Percentiles rank a stretch among this genome's conserved stretches.
These are phyloP conservation scores for Yarrowia phangngaensis DNA, from an alignment of 805 yeast genomes.

Conservation along the genomic window DNA sequence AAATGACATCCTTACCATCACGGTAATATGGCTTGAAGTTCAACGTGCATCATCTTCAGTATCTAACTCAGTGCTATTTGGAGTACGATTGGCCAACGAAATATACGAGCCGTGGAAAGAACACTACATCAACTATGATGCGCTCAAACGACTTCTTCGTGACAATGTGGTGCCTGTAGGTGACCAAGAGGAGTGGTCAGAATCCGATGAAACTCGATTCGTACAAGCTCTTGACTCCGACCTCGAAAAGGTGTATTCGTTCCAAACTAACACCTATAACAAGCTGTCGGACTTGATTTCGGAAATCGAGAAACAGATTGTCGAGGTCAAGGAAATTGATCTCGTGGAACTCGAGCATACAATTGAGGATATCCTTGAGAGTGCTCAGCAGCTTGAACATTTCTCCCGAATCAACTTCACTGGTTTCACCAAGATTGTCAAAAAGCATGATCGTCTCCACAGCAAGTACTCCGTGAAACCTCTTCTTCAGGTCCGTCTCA, in stretches of 20 bases:
- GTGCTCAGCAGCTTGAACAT: constrained; percentile 81
- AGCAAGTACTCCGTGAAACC: constrained; percentile 87
- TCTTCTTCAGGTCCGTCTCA: constrained; percentile 78
- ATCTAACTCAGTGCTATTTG: constrained; percentile 87
- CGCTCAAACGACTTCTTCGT: constrained; percentile 75
- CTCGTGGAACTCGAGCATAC: constrained; percentile 58
- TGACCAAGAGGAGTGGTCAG: constrained; percentile 61
- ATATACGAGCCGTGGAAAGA: constrained; percentile 86
- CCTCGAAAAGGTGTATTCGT: constrained; percentile 87
- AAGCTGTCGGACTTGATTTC: constrained; percentile 62
- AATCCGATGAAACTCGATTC: constrained; percentile 77
- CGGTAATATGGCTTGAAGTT: no score
- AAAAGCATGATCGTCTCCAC: constrained; percentile 92
- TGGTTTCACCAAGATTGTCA: constrained; percentile 89
- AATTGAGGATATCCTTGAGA: constrained; percentile 67
- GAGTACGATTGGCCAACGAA: constrained; percentile 75
- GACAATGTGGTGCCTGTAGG: constrained; percentile 42
- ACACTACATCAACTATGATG: constrained; percentile 87
- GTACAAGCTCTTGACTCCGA: constrained; percentile 73
- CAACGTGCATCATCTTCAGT: no score
- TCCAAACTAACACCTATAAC: constrained; percentile 68
- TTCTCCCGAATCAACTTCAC: constrained; percentile 91
- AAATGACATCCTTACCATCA: no score
- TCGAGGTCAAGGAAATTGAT: constrained; percentile 43
- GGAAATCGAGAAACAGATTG: constrained; percentile 58